phyloP scores from a whole-genome alignment of 1,139 yeast species.

The Torulaspora pretoriensis region DNA sequence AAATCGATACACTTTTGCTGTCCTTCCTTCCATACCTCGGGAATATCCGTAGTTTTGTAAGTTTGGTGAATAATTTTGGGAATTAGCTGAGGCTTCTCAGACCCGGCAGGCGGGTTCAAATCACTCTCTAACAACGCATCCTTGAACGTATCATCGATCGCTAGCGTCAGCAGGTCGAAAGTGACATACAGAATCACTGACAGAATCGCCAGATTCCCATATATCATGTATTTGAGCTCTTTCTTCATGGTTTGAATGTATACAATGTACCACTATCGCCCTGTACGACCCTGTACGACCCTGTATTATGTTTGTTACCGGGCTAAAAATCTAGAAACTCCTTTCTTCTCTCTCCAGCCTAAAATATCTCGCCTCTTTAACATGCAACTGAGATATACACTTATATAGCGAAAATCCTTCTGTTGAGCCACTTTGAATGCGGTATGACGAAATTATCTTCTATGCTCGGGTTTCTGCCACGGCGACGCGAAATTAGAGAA shows the following conservation, averaged over 20 bases:
- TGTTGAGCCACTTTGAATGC: neutral
- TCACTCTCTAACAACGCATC: conserved; percentile 62
- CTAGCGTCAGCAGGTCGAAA: conserved; percentile 69
- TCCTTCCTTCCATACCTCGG: conserved; percentile 75
- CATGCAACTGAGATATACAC: too few species aligned
- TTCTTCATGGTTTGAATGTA: conserved; percentile 40
- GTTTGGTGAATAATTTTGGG: conserved; percentile 95
- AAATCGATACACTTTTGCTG: conserved; percentile 70
- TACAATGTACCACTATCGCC: neutral
- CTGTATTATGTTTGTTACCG: too few species aligned
- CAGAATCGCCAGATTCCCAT: conserved; percentile 54
- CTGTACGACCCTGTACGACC: neutral
- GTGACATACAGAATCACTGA: conserved; percentile 57
- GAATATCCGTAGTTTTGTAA: conserved; percentile 72
- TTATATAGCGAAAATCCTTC: too few species aligned
- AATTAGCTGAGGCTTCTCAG: conserved; percentile 50
- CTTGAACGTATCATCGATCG: conserved; percentile 64
- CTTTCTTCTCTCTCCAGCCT: too few species aligned
- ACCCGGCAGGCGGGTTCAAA: conserved; percentile 44
- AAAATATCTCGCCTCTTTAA: too few species aligned
- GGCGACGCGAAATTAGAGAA: conserved; percentile 2
- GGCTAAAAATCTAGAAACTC: too few species aligned
- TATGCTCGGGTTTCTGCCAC: neutral
- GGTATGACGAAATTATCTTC: neutral
- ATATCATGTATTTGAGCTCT: conserved; percentile 57